Evolutionary conservation across 2,329 filamentous ascomycete species (phyloP), one percentile per base, ranked within the genome.

Genomic region (Pyrenochaeta sp.): DNA sequence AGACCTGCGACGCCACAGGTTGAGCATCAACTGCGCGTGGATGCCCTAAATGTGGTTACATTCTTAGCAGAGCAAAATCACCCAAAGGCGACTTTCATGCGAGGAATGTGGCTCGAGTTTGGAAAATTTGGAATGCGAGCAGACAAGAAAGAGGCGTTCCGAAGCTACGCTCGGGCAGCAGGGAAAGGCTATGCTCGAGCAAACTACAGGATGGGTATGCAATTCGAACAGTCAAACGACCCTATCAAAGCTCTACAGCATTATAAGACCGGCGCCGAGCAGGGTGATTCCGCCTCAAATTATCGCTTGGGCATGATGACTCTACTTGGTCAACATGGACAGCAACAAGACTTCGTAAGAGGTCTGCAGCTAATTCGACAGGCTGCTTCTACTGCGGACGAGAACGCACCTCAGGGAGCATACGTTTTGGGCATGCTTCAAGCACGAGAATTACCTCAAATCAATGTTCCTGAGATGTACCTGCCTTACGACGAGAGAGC

Each of bases 181-280:
- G 88, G 92, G 60, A 86, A 89, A 60, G 90, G 90, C 44, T 96
- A 92, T 73, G 84, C 87, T 15, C 82, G 94, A 59, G 92, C 94
- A 14, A 90, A 97, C 71, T 99, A 99, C 72, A 85, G 94, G 32
- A 96, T 99, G 75, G 94, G 94, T 51, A 99, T 97, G 93, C 88
- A 96, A 44, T 97, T 92, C 68, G 94, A 99, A 74, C 91, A 89
- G 69, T 93, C 91, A 4, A 96, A 96, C 65, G 93, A 99, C 64
- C 87, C 91, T 48, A 81, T 86, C 51, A 96, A 96, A 70, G 94
- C 94, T 5, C 85, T 96, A 64, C 86, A 87, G 63, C 92, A 97
- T 71, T 99, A 97, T 72, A 85, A 90, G 55, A 82, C 83, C 34
- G 94, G 94, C 35, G 85, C 94, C 35, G 82, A 84, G 35, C 77